Evolutionary conservation across 179 eudicot genomes (phyloP).

Genomic region (Carnegiea gigantea): DNA sequence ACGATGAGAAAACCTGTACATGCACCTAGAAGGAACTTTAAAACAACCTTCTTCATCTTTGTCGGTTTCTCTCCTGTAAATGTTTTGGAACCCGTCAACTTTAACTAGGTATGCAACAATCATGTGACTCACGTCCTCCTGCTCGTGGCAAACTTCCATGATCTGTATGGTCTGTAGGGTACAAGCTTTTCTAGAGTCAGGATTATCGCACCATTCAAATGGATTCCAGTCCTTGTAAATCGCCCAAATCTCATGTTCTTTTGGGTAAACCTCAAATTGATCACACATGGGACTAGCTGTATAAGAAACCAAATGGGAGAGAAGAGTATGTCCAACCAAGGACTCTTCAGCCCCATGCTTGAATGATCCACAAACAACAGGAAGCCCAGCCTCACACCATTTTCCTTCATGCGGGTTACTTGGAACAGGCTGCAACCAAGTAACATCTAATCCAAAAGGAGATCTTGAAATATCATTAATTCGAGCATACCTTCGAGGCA

Average conservation of each 20-base stretch:
- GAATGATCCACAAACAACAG: constrained; percentile 38
- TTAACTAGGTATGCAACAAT: constrained; percentile 28
- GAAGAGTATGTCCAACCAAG: constrained; percentile 23
- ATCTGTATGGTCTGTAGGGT: constrained; percentile 29
- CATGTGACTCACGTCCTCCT: constrained; percentile 12
- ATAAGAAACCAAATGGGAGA: constrained; percentile 36
- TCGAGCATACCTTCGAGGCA: constrained; percentile 39
- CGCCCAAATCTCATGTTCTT: constrained; percentile 43
- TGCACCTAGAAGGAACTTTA: constrained; percentile 17
- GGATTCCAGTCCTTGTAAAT: constrained; percentile 38
- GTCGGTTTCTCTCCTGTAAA: constrained; percentile 20
- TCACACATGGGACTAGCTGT: constrained; percentile 34
- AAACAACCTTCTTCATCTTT: constrained; percentile 16
- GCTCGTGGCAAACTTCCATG: constrained; percentile 20
- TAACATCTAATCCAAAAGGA: constrained; percentile 30
- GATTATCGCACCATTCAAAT: constrained; percentile 34
- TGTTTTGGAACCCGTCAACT: constrained; percentile 20
- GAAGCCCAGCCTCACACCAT: constrained; percentile 36
- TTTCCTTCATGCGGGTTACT: constrained; percentile 28
- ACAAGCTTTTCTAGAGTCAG: constrained; percentile 32
- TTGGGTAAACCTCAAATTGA: constrained; percentile 34
- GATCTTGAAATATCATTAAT: constrained; percentile 22
- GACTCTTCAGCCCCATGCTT: constrained; percentile 23
- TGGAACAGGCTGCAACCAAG: constrained; percentile 40
- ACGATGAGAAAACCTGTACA: constrained; percentile 36